phyloP scores from a whole-genome alignment of 495 filamentous ascomycete genomes.

The Eremomyces bilateralis region DNA sequence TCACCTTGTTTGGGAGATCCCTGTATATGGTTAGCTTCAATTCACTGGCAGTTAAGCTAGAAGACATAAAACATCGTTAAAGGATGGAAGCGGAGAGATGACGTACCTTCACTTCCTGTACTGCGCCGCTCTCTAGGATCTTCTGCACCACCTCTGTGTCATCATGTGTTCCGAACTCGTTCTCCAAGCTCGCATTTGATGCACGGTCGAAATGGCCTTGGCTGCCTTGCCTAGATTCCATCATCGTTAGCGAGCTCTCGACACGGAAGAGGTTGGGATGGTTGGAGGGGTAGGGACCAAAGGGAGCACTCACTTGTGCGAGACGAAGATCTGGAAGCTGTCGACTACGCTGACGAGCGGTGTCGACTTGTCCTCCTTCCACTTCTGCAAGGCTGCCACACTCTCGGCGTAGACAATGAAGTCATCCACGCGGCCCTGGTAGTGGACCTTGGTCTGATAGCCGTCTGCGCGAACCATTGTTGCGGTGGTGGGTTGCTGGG shows the following conservation, averaged over 20 bases:
- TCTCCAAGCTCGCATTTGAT: constrained; percentile 49
- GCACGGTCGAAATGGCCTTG: constrained; percentile 61
- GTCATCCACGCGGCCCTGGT: constrained; percentile 72
- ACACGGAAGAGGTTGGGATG: constrained; percentile 1
- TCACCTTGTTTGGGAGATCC: no score
- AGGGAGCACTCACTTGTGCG: constrained; percentile 54
- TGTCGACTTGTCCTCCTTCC: constrained; percentile 59
- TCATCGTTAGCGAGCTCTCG: constrained; percentile 1
- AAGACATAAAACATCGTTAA: no score
- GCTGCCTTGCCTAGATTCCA: constrained; percentile 46
- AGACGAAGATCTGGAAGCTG: constrained; percentile 75
- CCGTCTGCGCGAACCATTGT: constrained; percentile 65
- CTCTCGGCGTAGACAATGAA: constrained; percentile 82
- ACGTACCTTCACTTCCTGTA: constrained; percentile 47
- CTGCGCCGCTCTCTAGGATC: constrained; percentile 56
- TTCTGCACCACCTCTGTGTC: constrained; percentile 57
- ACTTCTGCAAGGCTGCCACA: constrained; percentile 45
- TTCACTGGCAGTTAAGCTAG: no score
- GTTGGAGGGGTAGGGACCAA: constrained; percentile 1
- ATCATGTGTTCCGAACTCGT: constrained; percentile 64
- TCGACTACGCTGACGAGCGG: constrained; percentile 70
- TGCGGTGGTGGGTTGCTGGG: no score
- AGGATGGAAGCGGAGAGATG: constrained; percentile 1
- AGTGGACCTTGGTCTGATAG: constrained; percentile 59
- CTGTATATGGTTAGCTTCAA: no score